A percentile compares a stretch with the other conserved stretches of the same genome.
phyloP scores from a whole-genome alignment of 768 basidiomycete genomes.

The Mycena vulgaris region DNA sequence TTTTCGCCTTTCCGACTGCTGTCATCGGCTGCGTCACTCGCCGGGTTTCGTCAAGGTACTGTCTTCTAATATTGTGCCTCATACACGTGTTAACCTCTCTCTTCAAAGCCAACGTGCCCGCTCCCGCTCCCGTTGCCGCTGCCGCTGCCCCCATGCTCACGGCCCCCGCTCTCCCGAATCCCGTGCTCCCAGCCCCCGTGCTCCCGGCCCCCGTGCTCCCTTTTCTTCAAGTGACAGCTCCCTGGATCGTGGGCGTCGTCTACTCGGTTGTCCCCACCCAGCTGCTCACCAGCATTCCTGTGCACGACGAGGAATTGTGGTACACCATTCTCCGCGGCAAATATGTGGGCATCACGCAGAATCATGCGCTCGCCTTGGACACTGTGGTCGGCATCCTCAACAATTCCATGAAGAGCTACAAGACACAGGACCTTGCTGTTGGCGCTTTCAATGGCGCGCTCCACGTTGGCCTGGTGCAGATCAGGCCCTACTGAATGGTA shows the following conservation, averaged over 20 bases:
- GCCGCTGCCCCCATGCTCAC: too few relatives aligned
- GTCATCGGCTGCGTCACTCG: too few relatives aligned
- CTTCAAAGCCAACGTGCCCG: too few relatives aligned
- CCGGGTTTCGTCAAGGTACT: too few relatives aligned
- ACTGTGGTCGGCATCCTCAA: not conserved
- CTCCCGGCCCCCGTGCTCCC: not conserved
- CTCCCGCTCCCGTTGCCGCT: too few relatives aligned
- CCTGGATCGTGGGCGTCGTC: not conserved
- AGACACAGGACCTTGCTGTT: not conserved
- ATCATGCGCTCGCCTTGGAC: not conserved
- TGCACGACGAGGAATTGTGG: not conserved
- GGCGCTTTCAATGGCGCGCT: not conserved
- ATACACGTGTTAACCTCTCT: too few relatives aligned
- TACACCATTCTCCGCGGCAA: not conserved
- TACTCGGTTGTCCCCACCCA: not conserved
- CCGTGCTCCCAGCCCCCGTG: not conserved
- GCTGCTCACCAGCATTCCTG: not conserved
- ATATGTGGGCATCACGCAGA: slow-evolving; percentile 6
- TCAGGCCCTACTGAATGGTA: too few relatives aligned
- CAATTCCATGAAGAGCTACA: not conserved
- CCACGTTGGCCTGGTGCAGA: not conserved
- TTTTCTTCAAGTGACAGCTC: not conserved
- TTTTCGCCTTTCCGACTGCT: too few relatives aligned
- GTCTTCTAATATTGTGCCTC: too few relatives aligned
- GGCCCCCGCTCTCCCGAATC: not conserved